Evolutionary conservation across 1,284 basidiomycete species (phyloP).

Genomic region (Melanopsichium pennsylvanicum): DNA sequence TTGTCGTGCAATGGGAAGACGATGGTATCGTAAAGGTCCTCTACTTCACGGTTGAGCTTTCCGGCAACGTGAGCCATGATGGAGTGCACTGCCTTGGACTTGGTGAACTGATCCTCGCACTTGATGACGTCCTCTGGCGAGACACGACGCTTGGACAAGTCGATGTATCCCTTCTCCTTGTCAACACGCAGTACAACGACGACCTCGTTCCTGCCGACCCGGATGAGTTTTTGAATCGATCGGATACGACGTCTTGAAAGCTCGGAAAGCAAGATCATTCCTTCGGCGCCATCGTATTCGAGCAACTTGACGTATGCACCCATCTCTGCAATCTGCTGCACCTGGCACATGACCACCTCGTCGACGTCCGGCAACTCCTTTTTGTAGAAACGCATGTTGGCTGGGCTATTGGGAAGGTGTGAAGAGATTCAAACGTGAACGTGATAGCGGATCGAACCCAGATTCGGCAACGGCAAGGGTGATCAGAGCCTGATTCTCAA

Average conservation of each 20-base stretch:
- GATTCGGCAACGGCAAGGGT: background rate
- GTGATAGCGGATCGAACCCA: background rate
- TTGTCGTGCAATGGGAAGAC: constrained; percentile 91
- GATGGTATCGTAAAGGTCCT: constrained; percentile 86
- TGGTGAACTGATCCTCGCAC: constrained; percentile 98
- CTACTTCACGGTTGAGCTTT: constrained; percentile 69
- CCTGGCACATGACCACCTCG: constrained; percentile 98
- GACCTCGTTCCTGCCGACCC: constrained; percentile 97
- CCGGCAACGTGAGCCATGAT: constrained; percentile 64
- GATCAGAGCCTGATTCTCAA: no score
- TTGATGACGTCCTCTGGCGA: constrained; percentile 97
- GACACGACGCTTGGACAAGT: constrained; percentile 98
- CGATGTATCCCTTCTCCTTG: constrained; percentile 99
- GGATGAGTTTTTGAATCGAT: constrained; percentile 96
- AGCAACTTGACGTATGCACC: constrained; percentile 98
- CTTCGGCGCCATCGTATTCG: constrained; percentile 98
- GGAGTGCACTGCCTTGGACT: constrained; percentile 75
- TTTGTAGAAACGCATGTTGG: constrained; percentile 65
- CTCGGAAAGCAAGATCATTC: constrained; percentile 98
- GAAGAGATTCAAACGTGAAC: no score
- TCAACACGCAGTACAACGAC: constrained; percentile 98
- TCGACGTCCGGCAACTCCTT: constrained; percentile 73
- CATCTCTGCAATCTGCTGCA: constrained; percentile 99
- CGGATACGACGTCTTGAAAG: constrained; percentile 94
- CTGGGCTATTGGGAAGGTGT: background rate